Evolutionary conservation across 257 asterid genomes (phyloP).

Genomic region (Ilex aquifolium): DNA sequence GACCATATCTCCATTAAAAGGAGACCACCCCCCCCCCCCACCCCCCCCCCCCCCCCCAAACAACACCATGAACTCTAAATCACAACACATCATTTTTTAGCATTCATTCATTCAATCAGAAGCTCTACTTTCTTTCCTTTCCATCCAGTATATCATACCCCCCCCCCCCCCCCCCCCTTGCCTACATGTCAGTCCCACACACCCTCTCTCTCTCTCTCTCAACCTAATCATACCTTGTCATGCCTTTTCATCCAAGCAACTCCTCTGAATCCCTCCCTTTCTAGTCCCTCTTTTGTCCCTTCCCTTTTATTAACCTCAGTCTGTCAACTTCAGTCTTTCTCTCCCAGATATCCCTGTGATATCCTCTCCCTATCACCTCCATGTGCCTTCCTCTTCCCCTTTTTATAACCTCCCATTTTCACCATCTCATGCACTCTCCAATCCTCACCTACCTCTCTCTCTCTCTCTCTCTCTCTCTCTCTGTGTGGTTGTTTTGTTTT

Average conservation of each 20-base stretch:
- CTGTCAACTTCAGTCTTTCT: conserved; percentile 99
- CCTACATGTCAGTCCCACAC: too few species aligned
- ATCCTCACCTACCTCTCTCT: conserved; percentile 9
- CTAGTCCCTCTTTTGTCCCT: conserved; percentile 90
- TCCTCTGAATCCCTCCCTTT: conserved; percentile 30
- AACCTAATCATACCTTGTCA: conserved; percentile 19
- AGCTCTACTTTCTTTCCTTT: conserved; percentile 4
- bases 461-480: conserved; percentile 1
- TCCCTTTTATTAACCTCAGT: conserved; percentile 55
- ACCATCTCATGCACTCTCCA: background rate
- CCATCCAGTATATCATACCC: conserved; percentile 5
- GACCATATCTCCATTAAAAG: background rate
- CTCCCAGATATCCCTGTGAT: conserved; percentile 84
- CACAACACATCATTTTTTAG: background rate
- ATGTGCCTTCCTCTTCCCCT: conserved; percentile 31
- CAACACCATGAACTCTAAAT: background rate
- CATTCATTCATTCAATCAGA: conserved; percentile 34
- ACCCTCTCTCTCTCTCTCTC: too few species aligned
- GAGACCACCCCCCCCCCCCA: background rate
- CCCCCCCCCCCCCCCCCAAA: background rate
- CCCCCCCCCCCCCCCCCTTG: background rate
- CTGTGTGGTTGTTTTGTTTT: conserved; percentile 1
- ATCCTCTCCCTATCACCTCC: conserved; percentile 36
- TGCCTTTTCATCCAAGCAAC: conserved; percentile 88
- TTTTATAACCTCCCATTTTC: background rate